A percentile compares a stretch with the other conserved stretches of the same genome.
These are phyloP conservation scores for Colletotrichum phormii DNA, from an alignment of 2,329 filamentous ascomycete species.

Conservation along the genomic window DNA sequence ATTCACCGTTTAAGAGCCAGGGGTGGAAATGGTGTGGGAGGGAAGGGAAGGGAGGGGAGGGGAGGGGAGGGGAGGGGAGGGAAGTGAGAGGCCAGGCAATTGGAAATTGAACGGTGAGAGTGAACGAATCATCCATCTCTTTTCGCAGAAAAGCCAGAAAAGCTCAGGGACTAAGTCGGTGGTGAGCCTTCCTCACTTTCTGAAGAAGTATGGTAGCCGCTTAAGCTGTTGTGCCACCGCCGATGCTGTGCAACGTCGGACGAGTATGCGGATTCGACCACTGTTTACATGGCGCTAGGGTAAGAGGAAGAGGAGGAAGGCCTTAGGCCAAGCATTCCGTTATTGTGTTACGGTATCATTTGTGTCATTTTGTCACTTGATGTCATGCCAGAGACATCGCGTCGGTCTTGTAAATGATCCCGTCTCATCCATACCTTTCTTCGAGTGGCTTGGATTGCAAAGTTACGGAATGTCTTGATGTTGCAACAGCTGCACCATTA, in stretches of 20 bases:
- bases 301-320: neutral
- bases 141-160: neutral
- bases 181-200: neutral
- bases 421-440: neutral
- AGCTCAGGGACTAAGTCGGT: neutral
- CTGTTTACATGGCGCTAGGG: neutral
- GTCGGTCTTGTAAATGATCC: neutral
- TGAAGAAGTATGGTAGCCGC: neutral
- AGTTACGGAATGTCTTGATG: neutral
- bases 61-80: too few relatives aligned
- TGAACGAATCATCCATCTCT: neutral
- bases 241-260: constrained; percentile 20
- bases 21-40: neutral
- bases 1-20: neutral
- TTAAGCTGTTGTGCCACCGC: constrained; percentile 18
- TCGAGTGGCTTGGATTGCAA: neutral
- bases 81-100: neutral
- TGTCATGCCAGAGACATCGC: neutral
- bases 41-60: neutral
- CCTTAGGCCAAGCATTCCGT: neutral
- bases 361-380: neutral
- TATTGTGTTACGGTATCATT: neutral
- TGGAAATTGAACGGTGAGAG: neutral
- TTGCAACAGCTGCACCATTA: neutral
- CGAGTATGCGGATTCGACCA: neutral